Percentiles rank a stretch among this genome's conserved stretches.
Evolutionary conservation across 2,329 filamentous ascomycete species (phyloP).

Genomic region (Neocucurbitaria cava): DNA sequence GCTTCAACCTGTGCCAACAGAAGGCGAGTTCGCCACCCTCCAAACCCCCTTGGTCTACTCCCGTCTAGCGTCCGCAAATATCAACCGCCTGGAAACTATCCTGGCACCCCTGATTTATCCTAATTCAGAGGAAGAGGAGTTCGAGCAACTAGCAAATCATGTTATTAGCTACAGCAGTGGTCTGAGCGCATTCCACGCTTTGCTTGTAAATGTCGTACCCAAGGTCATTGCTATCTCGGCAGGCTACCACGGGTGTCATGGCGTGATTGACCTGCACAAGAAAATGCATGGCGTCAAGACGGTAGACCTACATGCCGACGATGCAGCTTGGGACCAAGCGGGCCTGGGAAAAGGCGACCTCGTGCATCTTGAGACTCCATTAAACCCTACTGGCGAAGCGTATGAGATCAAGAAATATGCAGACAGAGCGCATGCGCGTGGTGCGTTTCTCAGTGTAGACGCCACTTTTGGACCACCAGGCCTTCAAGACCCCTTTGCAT

Average conservation of each 20-base stretch:
- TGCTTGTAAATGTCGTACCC: slow-evolving; percentile 84
- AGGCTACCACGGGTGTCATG: slow-evolving; percentile 94
- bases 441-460: slow-evolving; percentile 83
- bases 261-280: slow-evolving; percentile 75
- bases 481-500: slow-evolving; percentile 81
- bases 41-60: slow-evolving; percentile 71
- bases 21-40: slow-evolving; percentile 51
- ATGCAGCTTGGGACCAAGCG: slow-evolving; percentile 65
- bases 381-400: slow-evolving; percentile 89
- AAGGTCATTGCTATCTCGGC: slow-evolving; percentile 80
- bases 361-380: slow-evolving; percentile 89
- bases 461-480: slow-evolving; percentile 92
- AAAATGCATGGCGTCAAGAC: slow-evolving; percentile 78
- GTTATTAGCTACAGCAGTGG: slow-evolving; percentile 82
- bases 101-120: slow-evolving; percentile 75
- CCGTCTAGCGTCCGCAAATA: slow-evolving; percentile 77
- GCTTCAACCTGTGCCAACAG: slow-evolving; percentile 58
- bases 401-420: slow-evolving; percentile 76
- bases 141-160: slow-evolving; percentile 51
- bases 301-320: slow-evolving; percentile 66
- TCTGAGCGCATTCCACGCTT: slow-evolving; percentile 85
- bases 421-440: slow-evolving; percentile 71
- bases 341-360: slow-evolving; percentile 79
- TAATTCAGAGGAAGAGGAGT: slow-evolving; percentile 32
- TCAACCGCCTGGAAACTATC: slow-evolving; percentile 83